Evolutionary conservation across 331 rosid species (phyloP), one percentile per base, ranked within the genome.

Genomic region (Acacia pycnantha): DNA sequence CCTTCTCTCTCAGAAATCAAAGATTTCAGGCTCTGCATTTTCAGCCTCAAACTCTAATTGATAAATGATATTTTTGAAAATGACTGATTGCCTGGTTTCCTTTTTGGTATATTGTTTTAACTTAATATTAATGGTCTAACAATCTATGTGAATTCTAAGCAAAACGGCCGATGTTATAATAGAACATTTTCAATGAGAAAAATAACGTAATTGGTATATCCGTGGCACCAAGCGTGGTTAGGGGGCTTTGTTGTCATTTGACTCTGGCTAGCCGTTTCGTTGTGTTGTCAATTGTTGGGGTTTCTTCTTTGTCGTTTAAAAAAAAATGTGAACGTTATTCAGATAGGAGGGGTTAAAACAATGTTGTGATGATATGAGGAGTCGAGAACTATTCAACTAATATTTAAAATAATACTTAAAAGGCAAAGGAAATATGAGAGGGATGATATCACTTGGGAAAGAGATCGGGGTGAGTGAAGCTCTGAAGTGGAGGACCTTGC

Each of bases 401-500:
- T 31, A 5, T 31, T 65, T 14, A 31, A 26, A 13, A 4, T n/a
- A 37, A 37, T 35, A 37, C 41, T 37, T 37, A 37, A 67, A 37
- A 11, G 44, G 7, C 29, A 9, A 8, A 11, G 51, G 33, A 72
- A 64, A 53, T 78, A 47, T 65, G 15, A 53, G 8, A 41, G 48
- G 76, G 33, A 69, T 69, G 44, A 44, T 46, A 24, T 29, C 19
- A 35, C 22, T 19, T n/a, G 22, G 19, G 59, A 2, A 53, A 54
- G 26, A 21, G 13, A 8, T 54, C 2, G 47, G 41, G 76, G 65
- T 70, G 74, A 46, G 61, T 54, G 27, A 70, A 46, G 22, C 40
- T 21, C 77, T 79, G 76, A 77, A 85, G 68, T 6, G 31, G 41
- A 76, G 50, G 80, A 81, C 66, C 82, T 84, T 86, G 80, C 29